These are phyloP conservation scores for Arabis alpina DNA, from an alignment of 345 rosid species.

Conservation along the genomic window DNA sequence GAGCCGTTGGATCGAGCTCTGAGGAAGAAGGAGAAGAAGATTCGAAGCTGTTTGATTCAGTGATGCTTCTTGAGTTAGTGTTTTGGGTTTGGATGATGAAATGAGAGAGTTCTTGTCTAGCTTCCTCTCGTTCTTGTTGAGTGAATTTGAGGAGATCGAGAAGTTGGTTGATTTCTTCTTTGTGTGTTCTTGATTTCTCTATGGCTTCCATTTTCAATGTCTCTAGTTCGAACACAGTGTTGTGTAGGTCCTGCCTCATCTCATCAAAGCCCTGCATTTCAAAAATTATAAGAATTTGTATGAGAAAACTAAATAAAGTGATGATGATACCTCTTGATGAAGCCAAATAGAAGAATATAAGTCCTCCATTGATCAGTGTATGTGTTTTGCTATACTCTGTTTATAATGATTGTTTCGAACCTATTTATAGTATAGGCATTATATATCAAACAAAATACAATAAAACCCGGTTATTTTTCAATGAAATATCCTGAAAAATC, in stretches of 20 bases:
- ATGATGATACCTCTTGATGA: constrained; percentile 38
- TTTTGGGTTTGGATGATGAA: constrained; percentile 40
- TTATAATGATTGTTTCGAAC: constrained; percentile 2
- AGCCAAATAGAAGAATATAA: constrained; percentile 25
- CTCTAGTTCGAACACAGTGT: constrained; percentile 64
- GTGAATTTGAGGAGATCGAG: constrained; percentile 59
- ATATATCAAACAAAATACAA: background rate
- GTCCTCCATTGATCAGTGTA: constrained; percentile 32
- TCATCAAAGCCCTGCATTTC: constrained; percentile 61
- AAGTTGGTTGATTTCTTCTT: constrained; percentile 52
- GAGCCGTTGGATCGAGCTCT: constrained; percentile 56
- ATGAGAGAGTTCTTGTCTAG: constrained; percentile 59
- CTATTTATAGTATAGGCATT: constrained; percentile 12
- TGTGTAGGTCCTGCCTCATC: constrained; percentile 60
- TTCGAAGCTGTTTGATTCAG: constrained; percentile 68
- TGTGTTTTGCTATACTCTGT: constrained; percentile 34
- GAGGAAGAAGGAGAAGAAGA: constrained; percentile 74
- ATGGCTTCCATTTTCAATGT: constrained; percentile 58
- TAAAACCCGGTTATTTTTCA: background rate
- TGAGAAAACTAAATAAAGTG: background rate
- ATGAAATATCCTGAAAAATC: background rate
- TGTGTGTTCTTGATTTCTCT: constrained; percentile 58
- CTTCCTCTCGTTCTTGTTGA: constrained; percentile 80
- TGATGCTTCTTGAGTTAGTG: constrained; percentile 61
- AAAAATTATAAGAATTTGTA: background rate